These are phyloP conservation scores for Earliella scabrosa DNA, from an alignment of 1,284 basidiomycete genomes.

Conservation along the genomic window DNA sequence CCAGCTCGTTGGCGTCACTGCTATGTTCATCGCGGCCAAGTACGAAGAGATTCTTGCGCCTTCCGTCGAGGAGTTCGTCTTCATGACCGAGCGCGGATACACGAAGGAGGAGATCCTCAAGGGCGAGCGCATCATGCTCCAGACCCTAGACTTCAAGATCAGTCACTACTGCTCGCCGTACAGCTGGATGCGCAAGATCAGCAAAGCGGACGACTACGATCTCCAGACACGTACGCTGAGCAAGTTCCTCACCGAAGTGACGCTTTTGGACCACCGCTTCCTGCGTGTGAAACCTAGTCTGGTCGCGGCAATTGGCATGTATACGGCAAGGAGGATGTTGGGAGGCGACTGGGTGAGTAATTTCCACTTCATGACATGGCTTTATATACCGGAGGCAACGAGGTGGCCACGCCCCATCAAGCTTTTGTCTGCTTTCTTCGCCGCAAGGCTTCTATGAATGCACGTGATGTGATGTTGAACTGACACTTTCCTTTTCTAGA, in stretches of 20 bases:
- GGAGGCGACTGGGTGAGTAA: slow-evolving; percentile 92
- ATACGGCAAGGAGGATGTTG: slow-evolving; percentile 90
- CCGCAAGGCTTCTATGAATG: slow-evolving; percentile 19
- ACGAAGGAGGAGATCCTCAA: slow-evolving; percentile 96
- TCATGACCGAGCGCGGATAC: slow-evolving; percentile 96
- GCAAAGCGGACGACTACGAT: slow-evolving; percentile 99
- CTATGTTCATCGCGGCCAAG: slow-evolving; percentile 97
- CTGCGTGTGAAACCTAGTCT: slow-evolving; percentile 92
- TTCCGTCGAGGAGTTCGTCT: slow-evolving; percentile 94
- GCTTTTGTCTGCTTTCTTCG: slow-evolving; percentile 28
- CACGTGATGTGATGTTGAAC: slow-evolving; percentile 53
- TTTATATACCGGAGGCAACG: slow-evolving; percentile 29
- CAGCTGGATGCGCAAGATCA: slow-evolving; percentile 98
- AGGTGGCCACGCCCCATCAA: slow-evolving; percentile 27
- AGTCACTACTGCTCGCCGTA: slow-evolving; percentile 99
- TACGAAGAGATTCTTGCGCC: slow-evolving; percentile 99
- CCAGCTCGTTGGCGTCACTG: slow-evolving; percentile 96
- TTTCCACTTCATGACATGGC: slow-evolving; percentile 21
- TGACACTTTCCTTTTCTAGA: slow-evolving; percentile 53
- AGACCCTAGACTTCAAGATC: slow-evolving; percentile 93
- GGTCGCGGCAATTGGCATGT: slow-evolving; percentile 98
- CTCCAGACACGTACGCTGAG: slow-evolving; percentile 96
- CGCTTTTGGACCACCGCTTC: slow-evolving; percentile 93
- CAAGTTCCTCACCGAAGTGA: slow-evolving; percentile 98
- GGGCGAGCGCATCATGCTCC: slow-evolving; percentile 94